Evolutionary conservation across 371 early-diverging fungal genomes (phyloP), one percentile per base, ranked within the genome.

Genomic region (Rhizopus microsporus): DNA sequence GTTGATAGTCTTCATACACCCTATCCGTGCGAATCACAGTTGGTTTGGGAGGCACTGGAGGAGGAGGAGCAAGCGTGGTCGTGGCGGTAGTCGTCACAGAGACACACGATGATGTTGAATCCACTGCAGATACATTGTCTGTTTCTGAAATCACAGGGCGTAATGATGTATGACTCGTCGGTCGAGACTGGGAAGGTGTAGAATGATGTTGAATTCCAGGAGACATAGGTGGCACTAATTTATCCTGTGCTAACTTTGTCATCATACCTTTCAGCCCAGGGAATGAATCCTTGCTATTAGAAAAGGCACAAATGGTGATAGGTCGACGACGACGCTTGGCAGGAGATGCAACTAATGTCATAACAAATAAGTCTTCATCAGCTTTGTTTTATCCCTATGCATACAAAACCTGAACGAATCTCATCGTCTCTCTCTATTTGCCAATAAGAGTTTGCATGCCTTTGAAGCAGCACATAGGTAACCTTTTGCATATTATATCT

Each of bases 401-500:
- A 10, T 46, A 13, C 12, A 23, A 33, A 70, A 70, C 74, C 67
- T 47, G 69, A 60, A 17, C 64, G 61, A 32, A 63, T 64, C 32
- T 75, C 72, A n/a, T 74, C 74, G 40, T 72, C 76, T 40, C 70
- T 58, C 15, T 72, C 72, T 30, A 59, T 62, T 63, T 79, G 72
- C 77, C 76, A 76, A 53, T 79, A 76, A 6, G 67, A 66, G 13
- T 54, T 69, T 0, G 80, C 77, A 52, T 79, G 77, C 9, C 75
- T 67, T 60, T 72, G 75, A 12, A 79, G 66, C 29, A 79, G 31
- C 6, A 79, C 77, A 64, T 79, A 79, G 2, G 77, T 76, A 0
- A 76, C 77, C 37, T 79, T 79, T 63, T 76, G 80, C 80, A 79
- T 79, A 43, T 79, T 79, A 29, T 79, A 71, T 29, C 79, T 78